Conservation (phyloP, 1,284 basidiomycete genomes). For the Ustilago cynodontis region DNA sequence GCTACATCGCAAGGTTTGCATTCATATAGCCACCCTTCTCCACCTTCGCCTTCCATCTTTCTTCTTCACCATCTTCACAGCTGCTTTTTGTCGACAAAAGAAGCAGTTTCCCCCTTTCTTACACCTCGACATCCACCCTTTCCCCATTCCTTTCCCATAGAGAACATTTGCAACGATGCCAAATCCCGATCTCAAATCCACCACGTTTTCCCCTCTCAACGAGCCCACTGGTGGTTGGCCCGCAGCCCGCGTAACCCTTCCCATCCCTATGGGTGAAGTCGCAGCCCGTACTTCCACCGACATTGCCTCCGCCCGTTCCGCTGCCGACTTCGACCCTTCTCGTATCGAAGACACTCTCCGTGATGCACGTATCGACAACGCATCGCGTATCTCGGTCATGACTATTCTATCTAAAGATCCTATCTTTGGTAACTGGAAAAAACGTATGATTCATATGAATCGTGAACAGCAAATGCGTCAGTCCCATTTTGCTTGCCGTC, state of each 20-base stretch:
- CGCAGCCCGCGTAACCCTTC: constrained; percentile 54
- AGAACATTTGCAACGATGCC: constrained; percentile 22
- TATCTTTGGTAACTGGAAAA: constrained; percentile 65
- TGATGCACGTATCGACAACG: constrained; percentile 61
- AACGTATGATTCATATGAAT: constrained; percentile 63
- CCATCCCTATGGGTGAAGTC: constrained; percentile 59
- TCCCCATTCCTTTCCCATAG: background rate
- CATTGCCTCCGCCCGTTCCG: constrained; percentile 49
- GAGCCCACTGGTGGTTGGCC: constrained; percentile 36
- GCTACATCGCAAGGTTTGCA: background rate
- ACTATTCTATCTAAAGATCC: constrained; percentile 50
- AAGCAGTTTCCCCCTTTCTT: background rate
- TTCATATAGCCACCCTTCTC: constrained; percentile 9
- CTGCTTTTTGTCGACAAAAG: background rate
- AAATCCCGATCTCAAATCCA: constrained; percentile 38
- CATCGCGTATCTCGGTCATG: constrained; percentile 55
- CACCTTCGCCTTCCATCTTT: background rate
- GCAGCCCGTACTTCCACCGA: constrained; percentile 55
- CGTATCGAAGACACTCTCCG: constrained; percentile 62
- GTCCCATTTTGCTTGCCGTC: constrained; percentile 61
- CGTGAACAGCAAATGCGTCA: constrained; percentile 63
- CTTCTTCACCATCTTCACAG: background rate
- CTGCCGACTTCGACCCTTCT: constrained; percentile 53
- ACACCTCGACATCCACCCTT: background rate
- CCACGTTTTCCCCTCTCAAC: constrained; percentile 47